Conservation (phyloP, 2,329 filamentous ascomycete genomes). For the Capronia coronata region DNA sequence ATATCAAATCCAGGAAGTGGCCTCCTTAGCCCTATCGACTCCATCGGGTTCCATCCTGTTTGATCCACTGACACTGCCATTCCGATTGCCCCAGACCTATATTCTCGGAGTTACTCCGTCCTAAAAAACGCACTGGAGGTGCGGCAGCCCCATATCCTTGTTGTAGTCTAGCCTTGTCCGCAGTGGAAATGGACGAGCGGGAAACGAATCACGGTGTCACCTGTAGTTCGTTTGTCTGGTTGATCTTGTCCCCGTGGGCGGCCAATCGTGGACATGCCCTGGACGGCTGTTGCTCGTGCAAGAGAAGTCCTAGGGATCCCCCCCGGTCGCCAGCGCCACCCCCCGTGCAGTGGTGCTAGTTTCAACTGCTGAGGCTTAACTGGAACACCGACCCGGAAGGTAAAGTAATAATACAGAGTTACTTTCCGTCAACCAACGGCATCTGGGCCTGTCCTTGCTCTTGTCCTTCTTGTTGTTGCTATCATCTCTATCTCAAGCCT, state of each 20-base stretch:
- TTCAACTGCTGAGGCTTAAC: background rate
- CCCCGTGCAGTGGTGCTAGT: background rate
- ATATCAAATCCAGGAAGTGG: too few relatives aligned
- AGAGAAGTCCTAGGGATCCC: too few relatives aligned
- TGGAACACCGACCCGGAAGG: background rate
- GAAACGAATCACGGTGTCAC: background rate
- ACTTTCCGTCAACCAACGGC: background rate
- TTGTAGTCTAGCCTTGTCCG: background rate
- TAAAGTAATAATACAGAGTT: too few relatives aligned
- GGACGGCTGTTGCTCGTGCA: background rate
- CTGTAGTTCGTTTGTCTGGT: background rate
- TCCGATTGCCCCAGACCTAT: too few relatives aligned
- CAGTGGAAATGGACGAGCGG: background rate
- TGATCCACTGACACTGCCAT: too few relatives aligned
- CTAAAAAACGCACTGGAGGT: too few relatives aligned
- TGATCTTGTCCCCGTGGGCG: background rate
- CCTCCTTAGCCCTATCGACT: too few relatives aligned
- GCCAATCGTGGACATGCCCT: slow-evolving; percentile 5
- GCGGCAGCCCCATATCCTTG: too few relatives aligned
- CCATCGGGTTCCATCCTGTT: too few relatives aligned
- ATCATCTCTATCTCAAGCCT: background rate
- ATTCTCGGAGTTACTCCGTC: too few relatives aligned
- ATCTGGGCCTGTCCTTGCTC: background rate
- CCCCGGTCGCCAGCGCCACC: background rate
- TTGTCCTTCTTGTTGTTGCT: too few relatives aligned